Conservation (phyloP, 2,329 filamentous ascomycete species). For the Bertia moriformis region DNA sequence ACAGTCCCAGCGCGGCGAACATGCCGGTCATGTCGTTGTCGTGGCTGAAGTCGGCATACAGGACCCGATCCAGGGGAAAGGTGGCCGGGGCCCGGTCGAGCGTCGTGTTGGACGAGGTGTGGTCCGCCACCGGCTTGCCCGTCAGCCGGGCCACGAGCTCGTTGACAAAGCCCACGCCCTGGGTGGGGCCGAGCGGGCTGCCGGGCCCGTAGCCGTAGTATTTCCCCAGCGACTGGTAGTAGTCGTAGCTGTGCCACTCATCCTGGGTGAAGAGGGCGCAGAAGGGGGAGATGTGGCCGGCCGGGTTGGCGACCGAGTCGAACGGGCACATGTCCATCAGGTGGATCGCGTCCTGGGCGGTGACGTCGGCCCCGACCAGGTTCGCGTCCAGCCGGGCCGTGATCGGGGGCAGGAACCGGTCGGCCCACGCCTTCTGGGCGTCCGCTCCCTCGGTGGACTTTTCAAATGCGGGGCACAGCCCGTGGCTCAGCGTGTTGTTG, state of each 20-base stretch:
- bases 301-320: constrained; percentile 53
- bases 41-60: constrained; percentile 86
- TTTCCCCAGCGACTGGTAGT: constrained; percentile 66
- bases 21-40: constrained; percentile 76
- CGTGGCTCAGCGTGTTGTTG: constrained; percentile 75
- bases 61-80: constrained; percentile 53
- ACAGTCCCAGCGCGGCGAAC: constrained; percentile 65
- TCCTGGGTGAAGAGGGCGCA: constrained; percentile 58
- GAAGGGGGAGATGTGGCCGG: constrained; percentile 50
- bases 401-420: constrained; percentile 53
- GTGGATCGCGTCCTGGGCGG: constrained; percentile 43
- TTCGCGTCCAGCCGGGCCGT: constrained; percentile 53
- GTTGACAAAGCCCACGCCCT: constrained; percentile 77
- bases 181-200: constrained; percentile 65
- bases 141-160: constrained; percentile 76
- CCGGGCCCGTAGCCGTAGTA: constrained; percentile 72
- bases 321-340: constrained; percentile 87
- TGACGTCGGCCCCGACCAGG: constrained; percentile 54
- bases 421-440: constrained; percentile 41
- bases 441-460: constrained; percentile 28
- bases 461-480: constrained; percentile 59
- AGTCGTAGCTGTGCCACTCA: constrained; percentile 71
- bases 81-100: constrained; percentile 52
- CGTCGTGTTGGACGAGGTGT: constrained; percentile 65
- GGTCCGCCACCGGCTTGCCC: constrained; percentile 49